phyloP scores from a whole-genome alignment of 1,139 yeast genomes.

The Kodamaea plutei region DNA sequence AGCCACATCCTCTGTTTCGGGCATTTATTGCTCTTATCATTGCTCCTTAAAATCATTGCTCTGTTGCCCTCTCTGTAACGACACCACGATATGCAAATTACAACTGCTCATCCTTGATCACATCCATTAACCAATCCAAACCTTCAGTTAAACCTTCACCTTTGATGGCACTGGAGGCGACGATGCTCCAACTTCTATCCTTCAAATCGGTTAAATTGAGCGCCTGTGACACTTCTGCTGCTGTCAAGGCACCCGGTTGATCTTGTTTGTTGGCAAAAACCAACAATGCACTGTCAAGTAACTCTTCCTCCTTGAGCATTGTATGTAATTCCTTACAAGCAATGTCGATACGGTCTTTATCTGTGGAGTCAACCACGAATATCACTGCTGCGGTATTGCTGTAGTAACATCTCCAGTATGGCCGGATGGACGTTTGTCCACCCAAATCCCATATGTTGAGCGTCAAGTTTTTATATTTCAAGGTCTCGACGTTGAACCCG shows the following conservation, averaged over 20 bases:
- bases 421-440: conserved; percentile 94
- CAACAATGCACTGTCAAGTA: conserved; percentile 81
- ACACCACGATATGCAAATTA: no score
- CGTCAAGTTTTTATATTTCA: conserved; percentile 84
- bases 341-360: conserved; percentile 84
- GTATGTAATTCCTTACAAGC: conserved; percentile 85
- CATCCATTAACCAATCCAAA: conserved; percentile 94
- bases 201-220: conserved; percentile 81
- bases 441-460: conserved; percentile 91
- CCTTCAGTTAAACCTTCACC: conserved; percentile 98
- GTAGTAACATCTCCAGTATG: conserved; percentile 97
- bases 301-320: conserved; percentile 91
- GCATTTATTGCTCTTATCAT: no score
- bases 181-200: conserved; percentile 97
- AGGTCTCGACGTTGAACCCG: conserved; percentile 95
- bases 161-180: conserved; percentile 91
- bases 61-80: no score
- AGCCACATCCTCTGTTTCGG: no score
- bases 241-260: conserved; percentile 91
- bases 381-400: conserved; percentile 94
- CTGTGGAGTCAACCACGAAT: conserved; percentile 96
- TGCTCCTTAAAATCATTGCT: no score
- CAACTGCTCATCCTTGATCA: conserved; percentile 86
- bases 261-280: conserved; percentile 98
- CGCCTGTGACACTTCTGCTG: conserved; percentile 91